A percentile compares a stretch with the other conserved stretches of the same genome.
These are phyloP conservation scores for Circinella minor DNA, from an alignment of 371 early-diverging fungal genomes.

Conservation along the genomic window DNA sequence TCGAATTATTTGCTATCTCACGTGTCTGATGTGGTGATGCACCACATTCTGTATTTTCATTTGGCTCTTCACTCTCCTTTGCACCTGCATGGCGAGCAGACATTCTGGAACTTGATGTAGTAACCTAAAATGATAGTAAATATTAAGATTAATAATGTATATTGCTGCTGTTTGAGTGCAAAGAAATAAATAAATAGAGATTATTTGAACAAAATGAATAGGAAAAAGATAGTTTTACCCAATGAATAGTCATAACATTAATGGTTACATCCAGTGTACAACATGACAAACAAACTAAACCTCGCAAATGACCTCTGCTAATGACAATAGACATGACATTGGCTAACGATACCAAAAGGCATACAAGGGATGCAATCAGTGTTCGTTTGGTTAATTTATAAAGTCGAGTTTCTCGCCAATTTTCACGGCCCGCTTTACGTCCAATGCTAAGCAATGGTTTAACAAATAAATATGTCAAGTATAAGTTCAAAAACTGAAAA, in stretches of 20 bases:
- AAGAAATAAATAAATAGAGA: too few species aligned
- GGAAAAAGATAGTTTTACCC: constrained; percentile 39
- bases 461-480: constrained; percentile 55
- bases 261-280: constrained; percentile 63
- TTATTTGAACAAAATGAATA: too few species aligned
- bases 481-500: constrained; percentile 38
- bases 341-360: constrained; percentile 48
- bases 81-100: constrained; percentile 14
- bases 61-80: constrained; percentile 3
- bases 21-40: constrained; percentile 1
- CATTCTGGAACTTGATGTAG: constrained; percentile 8
- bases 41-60: not conserved
- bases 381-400: constrained; percentile 54
- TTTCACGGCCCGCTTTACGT: constrained; percentile 24
- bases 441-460: constrained; percentile 42
- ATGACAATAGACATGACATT: constrained; percentile 52
- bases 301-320: constrained; percentile 54
- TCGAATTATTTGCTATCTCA: constrained; percentile 13
- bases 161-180: not conserved
- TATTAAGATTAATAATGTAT: not conserved
- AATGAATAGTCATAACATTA: constrained; percentile 56
- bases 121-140: not conserved
- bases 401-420: constrained; percentile 47
- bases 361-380: constrained; percentile 51
- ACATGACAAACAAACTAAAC: constrained; percentile 51